These are phyloP conservation scores for Erysimum cheiranthoides DNA, from an alignment of 345 rosid genomes.

Conservation along the genomic window DNA sequence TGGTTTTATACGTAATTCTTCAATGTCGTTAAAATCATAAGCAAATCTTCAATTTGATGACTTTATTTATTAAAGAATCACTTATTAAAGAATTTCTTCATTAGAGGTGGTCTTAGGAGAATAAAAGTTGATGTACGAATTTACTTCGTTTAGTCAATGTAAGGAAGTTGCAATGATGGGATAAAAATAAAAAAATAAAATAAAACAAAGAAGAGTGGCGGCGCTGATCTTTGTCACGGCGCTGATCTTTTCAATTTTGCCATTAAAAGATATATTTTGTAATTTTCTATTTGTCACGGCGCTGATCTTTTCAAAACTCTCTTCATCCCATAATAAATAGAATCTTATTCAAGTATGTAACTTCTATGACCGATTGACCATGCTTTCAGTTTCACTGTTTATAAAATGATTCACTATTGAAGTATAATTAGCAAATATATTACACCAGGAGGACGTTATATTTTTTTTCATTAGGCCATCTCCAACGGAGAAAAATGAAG, in stretches of 20 bases:
- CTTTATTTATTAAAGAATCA: too few species aligned
- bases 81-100: too few species aligned
- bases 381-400: not conserved
- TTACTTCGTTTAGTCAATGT: too few species aligned
- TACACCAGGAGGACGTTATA: not conserved
- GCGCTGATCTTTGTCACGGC: too few species aligned
- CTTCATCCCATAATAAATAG: not conserved
- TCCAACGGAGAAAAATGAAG: too few species aligned
- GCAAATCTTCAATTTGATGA: too few species aligned
- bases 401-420: not conserved
- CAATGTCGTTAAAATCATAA: too few species aligned
- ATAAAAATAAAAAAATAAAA: not conserved
- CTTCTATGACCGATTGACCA: not conserved
- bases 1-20: too few species aligned
- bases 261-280: conserved; percentile 13
- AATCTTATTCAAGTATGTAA: not conserved
- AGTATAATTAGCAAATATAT: conserved; percentile 16
- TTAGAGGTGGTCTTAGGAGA: too few species aligned
- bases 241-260: not conserved
- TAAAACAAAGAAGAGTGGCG: not conserved
- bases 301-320: conserved; percentile 21
- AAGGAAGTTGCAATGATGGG: not conserved
- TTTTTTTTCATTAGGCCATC: not conserved
- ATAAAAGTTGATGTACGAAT: too few species aligned
- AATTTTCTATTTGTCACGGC: conserved; percentile 30